These are phyloP conservation scores for Astragalus membranaceus DNA, from an alignment of 306 rosid species.

Conservation along the genomic window DNA sequence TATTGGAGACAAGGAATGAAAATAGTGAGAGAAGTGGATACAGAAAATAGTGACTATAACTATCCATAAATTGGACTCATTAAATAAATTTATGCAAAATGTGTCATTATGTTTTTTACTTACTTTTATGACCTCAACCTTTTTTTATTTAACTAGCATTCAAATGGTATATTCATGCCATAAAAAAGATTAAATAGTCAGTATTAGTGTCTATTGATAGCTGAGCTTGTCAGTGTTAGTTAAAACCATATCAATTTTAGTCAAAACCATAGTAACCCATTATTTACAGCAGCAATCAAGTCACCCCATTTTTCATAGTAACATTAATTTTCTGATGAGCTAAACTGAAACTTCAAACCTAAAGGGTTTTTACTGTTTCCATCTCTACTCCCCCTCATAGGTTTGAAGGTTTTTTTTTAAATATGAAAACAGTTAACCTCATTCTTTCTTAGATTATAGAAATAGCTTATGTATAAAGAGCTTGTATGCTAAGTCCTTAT, in stretches of 20 bases:
- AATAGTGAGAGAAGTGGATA: slow-evolving; percentile 4
- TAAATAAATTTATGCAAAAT: background rate
- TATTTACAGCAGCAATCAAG: background rate
- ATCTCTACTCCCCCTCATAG: too few relatives aligned
- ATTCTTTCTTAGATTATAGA: too few relatives aligned
- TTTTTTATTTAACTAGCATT: slow-evolving; percentile 2
- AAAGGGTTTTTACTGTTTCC: too few relatives aligned
- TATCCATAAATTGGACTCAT: background rate
- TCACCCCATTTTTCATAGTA: background rate
- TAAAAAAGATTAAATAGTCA: background rate
- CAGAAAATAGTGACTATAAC: background rate
- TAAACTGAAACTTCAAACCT: too few relatives aligned
- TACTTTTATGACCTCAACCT: background rate
- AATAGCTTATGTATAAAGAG: too few relatives aligned
- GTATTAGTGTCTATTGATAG: background rate
- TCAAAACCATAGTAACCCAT: background rate
- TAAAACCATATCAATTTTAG: background rate
- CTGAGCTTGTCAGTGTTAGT: background rate
- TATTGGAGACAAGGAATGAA: slow-evolving; percentile 1
- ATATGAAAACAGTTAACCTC: background rate
- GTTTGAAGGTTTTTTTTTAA: too few relatives aligned
- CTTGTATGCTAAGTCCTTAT: too few relatives aligned
- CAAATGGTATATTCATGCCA: background rate
- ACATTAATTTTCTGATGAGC: background rate
- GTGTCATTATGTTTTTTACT: background rate